Conservation (phyloP, 495 filamentous ascomycete genomes). For the Penicillium atrosanguineum region DNA sequence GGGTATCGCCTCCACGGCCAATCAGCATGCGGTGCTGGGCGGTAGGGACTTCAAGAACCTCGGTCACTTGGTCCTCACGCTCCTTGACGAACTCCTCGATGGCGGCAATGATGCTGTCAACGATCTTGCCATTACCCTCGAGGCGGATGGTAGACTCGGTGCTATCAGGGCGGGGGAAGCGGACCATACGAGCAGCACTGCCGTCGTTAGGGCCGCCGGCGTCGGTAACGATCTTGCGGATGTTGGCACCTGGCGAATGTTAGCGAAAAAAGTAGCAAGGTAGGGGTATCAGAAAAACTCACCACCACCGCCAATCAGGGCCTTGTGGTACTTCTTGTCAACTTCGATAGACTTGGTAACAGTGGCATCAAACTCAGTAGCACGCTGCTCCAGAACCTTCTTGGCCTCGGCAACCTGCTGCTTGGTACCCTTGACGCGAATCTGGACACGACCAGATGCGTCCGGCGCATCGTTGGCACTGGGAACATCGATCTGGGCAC, state of each 20-base stretch:
- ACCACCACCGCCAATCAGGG: slow-evolving; percentile 87
- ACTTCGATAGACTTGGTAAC: slow-evolving; percentile 80
- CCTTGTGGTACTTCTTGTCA: slow-evolving; percentile 86
- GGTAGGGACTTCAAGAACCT: slow-evolving; percentile 72
- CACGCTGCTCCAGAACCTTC: slow-evolving; percentile 80
- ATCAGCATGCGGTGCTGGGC: slow-evolving; percentile 91
- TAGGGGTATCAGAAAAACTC: slow-evolving; percentile 32
- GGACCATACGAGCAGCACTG: slow-evolving; percentile 78
- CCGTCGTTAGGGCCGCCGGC: slow-evolving; percentile 87
- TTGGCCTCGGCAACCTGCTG: slow-evolving; percentile 85
- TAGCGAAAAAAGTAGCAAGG: slow-evolving; percentile 24
- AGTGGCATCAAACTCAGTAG: slow-evolving; percentile 79
- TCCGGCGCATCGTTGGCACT: slow-evolving; percentile 59
- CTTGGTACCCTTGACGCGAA: slow-evolving; percentile 87
- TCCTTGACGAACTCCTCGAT: slow-evolving; percentile 78
- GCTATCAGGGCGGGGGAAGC: slow-evolving; percentile 80
- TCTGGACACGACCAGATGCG: slow-evolving; percentile 65
- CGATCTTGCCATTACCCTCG: slow-evolving; percentile 76
- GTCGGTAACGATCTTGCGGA: slow-evolving; percentile 80
- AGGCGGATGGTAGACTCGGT: slow-evolving; percentile 79
- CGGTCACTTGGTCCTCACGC: slow-evolving; percentile 72
- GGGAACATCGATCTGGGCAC: slow-evolving; percentile 87
- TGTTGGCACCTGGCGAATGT: slow-evolving; percentile 66
- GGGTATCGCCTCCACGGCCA: slow-evolving; percentile 83
- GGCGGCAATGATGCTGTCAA: slow-evolving; percentile 81